phyloP scores from a whole-genome alignment of 2,329 filamentous ascomycete genomes.

The Alternaria sp. region DNA sequence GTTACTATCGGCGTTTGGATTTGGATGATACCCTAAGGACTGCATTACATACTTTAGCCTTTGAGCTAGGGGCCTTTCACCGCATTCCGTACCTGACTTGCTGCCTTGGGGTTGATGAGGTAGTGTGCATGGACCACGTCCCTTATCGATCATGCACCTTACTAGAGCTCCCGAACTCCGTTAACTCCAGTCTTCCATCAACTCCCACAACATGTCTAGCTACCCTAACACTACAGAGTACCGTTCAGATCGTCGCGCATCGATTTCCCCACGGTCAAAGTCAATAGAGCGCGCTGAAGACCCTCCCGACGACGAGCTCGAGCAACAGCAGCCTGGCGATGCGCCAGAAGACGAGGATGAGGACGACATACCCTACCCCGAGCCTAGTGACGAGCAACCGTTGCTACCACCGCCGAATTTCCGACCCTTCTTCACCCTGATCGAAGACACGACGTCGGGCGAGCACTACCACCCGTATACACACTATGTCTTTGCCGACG shows the following conservation, averaged over 20 bases:
- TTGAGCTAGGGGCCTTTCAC: background rate
- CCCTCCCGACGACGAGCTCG: slow-evolving; percentile 26
- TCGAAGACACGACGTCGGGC: slow-evolving; percentile 76
- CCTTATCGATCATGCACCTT: slow-evolving; percentile 29
- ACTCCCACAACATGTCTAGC: slow-evolving; percentile 38
- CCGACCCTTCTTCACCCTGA: slow-evolving; percentile 82
- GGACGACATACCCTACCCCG: slow-evolving; percentile 43
- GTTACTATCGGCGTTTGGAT: slow-evolving; percentile 18
- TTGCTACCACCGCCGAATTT: slow-evolving; percentile 62
- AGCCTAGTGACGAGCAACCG: slow-evolving; percentile 41
- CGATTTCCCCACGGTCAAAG: slow-evolving; percentile 37
- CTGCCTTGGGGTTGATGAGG: slow-evolving; percentile 15
- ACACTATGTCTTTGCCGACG: slow-evolving; percentile 92
- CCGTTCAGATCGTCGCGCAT: slow-evolving; percentile 21
- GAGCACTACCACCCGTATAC: slow-evolving; percentile 83
- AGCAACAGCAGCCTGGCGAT: slow-evolving; percentile 29
- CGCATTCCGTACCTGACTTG: background rate
- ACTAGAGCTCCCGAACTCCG: slow-evolving; percentile 31
- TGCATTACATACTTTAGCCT: slow-evolving; percentile 1
- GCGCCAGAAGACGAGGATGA: slow-evolving; percentile 24
- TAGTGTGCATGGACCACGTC: slow-evolving; percentile 27
- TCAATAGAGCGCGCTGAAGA: slow-evolving; percentile 32
- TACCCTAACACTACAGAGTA: slow-evolving; percentile 26
- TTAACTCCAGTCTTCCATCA: slow-evolving; percentile 26
- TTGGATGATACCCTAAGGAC: slow-evolving; percentile 34